Conservation (phyloP, 1,284 basidiomycete species). For the Exsudoporus floridanus region DNA sequence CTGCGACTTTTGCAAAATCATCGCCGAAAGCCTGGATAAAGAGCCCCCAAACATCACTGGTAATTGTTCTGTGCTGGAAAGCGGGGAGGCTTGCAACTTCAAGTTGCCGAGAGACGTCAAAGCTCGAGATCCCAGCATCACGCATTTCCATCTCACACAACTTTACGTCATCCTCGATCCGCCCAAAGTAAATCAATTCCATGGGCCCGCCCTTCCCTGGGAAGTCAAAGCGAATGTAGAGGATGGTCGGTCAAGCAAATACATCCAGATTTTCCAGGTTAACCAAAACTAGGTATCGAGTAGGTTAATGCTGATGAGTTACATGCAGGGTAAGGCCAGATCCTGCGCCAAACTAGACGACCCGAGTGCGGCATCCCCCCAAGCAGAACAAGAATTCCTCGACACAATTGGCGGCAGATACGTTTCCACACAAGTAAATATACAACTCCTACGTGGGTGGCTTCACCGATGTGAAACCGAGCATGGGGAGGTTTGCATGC, state of each 20-base stretch:
- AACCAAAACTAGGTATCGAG: neutral
- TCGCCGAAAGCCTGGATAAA: conserved; percentile 15
- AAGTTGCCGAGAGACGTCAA: conserved; percentile 5
- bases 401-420: conserved; percentile 16
- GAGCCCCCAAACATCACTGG: conserved; percentile 13
- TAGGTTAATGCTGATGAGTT: conserved; percentile 2
- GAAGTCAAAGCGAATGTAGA: neutral
- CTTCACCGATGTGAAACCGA: conserved; percentile 18
- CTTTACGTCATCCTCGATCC: conserved; percentile 7
- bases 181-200: neutral
- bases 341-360: neutral
- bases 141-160: conserved; percentile 23
- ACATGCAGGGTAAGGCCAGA: conserved; percentile 9
- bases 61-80: conserved; percentile 4
- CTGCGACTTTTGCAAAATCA: conserved; percentile 16
- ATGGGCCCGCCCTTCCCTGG: conserved; percentile 17
- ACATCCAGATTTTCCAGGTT: conserved; percentile 16
- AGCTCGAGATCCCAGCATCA: conserved; percentile 7
- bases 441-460: conserved; percentile 15
- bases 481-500: conserved; percentile 11
- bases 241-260: neutral
- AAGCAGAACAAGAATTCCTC: conserved; percentile 12
- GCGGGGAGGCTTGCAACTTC: conserved; percentile 10
- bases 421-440: conserved; percentile 2
- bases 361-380: accelerated